Conservation (phyloP, 2,329 filamentous ascomycete species). For the Penicillium brasilianum region DNA sequence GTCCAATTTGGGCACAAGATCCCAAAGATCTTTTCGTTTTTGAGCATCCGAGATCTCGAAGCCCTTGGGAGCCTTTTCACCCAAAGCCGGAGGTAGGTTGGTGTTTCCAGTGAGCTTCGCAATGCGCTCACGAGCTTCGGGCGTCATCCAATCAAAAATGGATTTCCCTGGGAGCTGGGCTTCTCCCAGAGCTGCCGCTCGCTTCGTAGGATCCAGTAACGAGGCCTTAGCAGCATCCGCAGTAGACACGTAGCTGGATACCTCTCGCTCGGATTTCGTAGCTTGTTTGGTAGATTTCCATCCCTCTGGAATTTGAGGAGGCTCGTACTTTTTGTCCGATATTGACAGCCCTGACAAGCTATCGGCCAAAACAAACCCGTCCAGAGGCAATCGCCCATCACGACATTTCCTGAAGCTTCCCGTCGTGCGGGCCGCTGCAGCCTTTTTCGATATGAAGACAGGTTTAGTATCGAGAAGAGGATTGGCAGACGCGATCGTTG, state of each 20-base stretch:
- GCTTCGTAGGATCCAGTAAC: conserved; percentile 72
- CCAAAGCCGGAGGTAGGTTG: conserved; percentile 76
- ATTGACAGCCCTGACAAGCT: conserved; percentile 56
- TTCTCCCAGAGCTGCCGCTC: conserved; percentile 82
- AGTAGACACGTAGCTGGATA: conserved; percentile 64
- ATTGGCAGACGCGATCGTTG: conserved; percentile 61
- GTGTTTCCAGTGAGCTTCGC: conserved; percentile 74
- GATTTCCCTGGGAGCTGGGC: conserved; percentile 84
- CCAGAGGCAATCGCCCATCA: conserved; percentile 78
- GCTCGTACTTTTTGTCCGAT: conserved; percentile 52
- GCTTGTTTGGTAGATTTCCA: conserved; percentile 70
- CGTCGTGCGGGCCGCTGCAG: conserved; percentile 47
- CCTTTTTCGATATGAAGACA: conserved; percentile 75
- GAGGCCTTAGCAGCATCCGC: conserved; percentile 79
- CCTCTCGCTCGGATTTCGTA: conserved; percentile 41
- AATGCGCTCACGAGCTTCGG: conserved; percentile 76
- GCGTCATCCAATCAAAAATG: conserved; percentile 88
- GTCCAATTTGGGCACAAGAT: conserved; percentile 67
- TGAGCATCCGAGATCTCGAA: conserved; percentile 68
- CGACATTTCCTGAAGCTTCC: conserved; percentile 72
- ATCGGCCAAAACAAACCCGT: conserved; percentile 76
- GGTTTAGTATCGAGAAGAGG: conserved; percentile 70
- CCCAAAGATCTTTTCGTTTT: conserved; percentile 62
- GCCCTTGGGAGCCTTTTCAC: conserved; percentile 71
- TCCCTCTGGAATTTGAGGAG: conserved; percentile 54